These are phyloP conservation scores for Hevea brasiliensis DNA, from an alignment of 345 rosid species.

Conservation along the genomic window DNA sequence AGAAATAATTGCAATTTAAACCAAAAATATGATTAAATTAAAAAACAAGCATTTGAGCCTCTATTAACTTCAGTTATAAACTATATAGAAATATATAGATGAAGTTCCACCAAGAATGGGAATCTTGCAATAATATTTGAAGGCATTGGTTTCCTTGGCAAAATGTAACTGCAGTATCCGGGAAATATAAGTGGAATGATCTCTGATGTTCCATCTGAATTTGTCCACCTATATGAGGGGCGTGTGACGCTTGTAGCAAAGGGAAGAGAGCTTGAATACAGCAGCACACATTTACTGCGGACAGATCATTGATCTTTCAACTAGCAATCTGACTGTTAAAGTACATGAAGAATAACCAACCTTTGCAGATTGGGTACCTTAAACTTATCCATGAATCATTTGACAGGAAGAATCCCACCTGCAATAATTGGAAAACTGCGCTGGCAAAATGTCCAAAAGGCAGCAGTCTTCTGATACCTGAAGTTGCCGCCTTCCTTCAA, in stretches of 20 bases:
- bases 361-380: constrained; percentile 12
- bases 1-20: no score
- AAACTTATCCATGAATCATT: constrained; percentile 28
- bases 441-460: constrained; percentile 12
- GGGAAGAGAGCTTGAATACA: constrained; percentile 12
- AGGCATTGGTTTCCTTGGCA: no score
- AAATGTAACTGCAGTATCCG: not conserved
- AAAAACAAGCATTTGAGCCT: no score
- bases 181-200: constrained; percentile 8
- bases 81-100: no score
- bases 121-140: no score
- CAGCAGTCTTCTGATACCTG: constrained; percentile 16
- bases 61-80: no score
- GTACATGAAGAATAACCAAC: constrained; percentile 20
- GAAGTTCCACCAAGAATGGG: no score
- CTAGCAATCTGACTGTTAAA: constrained; percentile 13
- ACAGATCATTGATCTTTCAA: constrained; percentile 21
- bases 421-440: constrained; percentile 8
- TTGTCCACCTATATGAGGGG: not conserved
- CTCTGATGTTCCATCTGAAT: not conserved
- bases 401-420: constrained; percentile 22
- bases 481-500: constrained; percentile 7
- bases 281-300: constrained; percentile 10
- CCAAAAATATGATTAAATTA: no score
- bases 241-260: constrained; percentile 3